Percentiles rank a stretch among this genome's conserved stretches.
Evolutionary conservation across 2,329 filamentous ascomycete species (phyloP).

Genomic region (Paracoccidioides brasiliensis): DNA sequence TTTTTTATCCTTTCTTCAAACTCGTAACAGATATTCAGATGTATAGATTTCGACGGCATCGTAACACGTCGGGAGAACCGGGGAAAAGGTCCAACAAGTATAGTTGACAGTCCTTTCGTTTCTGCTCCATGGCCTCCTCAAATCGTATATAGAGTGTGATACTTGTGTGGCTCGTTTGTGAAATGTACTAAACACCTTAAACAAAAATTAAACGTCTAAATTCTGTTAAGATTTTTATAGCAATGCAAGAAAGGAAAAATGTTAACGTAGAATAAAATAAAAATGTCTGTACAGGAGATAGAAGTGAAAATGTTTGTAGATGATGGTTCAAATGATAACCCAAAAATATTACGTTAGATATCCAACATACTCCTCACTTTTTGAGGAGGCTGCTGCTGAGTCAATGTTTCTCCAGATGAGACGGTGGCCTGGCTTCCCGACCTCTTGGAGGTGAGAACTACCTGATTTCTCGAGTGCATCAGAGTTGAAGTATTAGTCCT

Average conservation of each 20-base stretch:
- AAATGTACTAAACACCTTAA: background rate
- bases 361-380: slow-evolving; percentile 32
- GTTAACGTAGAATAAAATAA: background rate
- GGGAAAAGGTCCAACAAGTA: background rate
- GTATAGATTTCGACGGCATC: background rate
- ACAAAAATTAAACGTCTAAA: background rate
- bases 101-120: background rate
- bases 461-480: slow-evolving; percentile 4
- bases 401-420: slow-evolving; percentile 11
- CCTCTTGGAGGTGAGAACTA: slow-evolving; percentile 11
- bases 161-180: no score
- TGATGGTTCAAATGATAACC: background rate
- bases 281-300: background rate
- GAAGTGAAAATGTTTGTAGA: no score
- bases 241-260: background rate
- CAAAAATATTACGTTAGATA: slow-evolving; percentile 15
- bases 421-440: slow-evolving; percentile 16
- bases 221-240: background rate
- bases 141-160: background rate
- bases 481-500: background rate
- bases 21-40: background rate
- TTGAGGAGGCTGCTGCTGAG: slow-evolving; percentile 16
- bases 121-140: background rate
- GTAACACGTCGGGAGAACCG: background rate
- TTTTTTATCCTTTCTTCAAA: background rate